A percentile compares a stretch with the other conserved stretches of the same genome.
Conservation (phyloP, 495 filamentous ascomycete genomes). For the Aspergillus coremiiformis region DNA sequence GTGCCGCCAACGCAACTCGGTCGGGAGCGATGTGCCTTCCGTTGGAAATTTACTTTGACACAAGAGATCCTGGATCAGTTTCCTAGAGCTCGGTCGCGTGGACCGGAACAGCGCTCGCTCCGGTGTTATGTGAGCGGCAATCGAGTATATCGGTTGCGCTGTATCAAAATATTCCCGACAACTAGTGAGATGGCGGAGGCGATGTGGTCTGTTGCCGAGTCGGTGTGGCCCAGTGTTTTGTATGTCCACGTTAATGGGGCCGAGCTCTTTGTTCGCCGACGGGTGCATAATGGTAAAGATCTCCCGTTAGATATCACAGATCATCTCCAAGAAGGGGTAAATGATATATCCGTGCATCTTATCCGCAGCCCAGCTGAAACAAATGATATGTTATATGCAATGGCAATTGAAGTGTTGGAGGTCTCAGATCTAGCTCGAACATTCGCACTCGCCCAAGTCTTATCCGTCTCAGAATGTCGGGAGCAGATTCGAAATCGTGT, state of each 20-base stretch:
- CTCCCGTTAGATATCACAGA: constrained; percentile 65
- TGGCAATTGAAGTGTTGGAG: constrained; percentile 58
- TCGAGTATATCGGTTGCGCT: constrained; percentile 38
- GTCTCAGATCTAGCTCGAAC: constrained; percentile 45
- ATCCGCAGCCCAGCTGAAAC: constrained; percentile 34
- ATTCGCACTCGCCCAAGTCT: constrained; percentile 29
- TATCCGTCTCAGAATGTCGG: constrained; percentile 24
- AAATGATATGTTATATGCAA: constrained; percentile 33
- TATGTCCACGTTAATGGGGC: constrained; percentile 61
- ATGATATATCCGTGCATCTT: constrained; percentile 50
- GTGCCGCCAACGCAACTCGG: constrained; percentile 32
- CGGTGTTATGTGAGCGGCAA: constrained; percentile 24
- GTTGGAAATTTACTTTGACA: constrained; percentile 25
- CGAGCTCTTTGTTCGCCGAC: constrained; percentile 52
- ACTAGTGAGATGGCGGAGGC: constrained; percentile 20
- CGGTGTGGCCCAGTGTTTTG: constrained; percentile 63
- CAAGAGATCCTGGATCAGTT: constrained; percentile 11
- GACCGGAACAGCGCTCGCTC: constrained; percentile 7
- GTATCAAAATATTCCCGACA: constrained; percentile 22
- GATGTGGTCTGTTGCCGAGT: constrained; percentile 56
- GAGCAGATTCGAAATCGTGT: constrained; percentile 33
- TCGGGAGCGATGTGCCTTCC: constrained; percentile 14
- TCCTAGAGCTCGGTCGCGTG: constrained; percentile 8
- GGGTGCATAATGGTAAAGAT: constrained; percentile 65
- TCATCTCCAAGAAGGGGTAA: constrained; percentile 43